These are phyloP conservation scores for Schoenoplectus triqueter DNA, from an alignment of 202 grass and related monocot genomes.

Conservation along the genomic window DNA sequence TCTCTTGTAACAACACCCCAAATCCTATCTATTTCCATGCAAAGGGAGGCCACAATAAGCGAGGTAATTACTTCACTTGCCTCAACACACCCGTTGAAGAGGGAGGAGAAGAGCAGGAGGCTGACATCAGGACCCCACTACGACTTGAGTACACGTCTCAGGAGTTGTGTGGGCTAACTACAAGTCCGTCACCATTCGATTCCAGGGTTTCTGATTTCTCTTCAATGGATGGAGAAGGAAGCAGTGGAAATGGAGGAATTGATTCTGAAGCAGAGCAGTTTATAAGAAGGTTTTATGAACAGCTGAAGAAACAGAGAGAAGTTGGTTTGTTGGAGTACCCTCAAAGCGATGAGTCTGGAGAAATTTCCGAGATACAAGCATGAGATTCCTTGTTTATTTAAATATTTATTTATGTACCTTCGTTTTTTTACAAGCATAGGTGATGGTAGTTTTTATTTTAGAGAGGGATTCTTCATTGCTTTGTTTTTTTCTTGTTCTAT, in stretches of 20 bases:
- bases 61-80: slow-evolving; percentile 20
- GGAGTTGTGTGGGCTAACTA: slow-evolving; percentile 44
- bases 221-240: slow-evolving; percentile 39
- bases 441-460: too few relatives aligned
- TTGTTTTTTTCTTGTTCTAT: too few relatives aligned
- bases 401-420: too few relatives aligned
- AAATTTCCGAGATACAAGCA: neutral
- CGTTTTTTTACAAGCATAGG: too few relatives aligned
- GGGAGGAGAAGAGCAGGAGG: slow-evolving; percentile 10
- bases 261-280: slow-evolving; percentile 69
- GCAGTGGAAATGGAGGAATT: slow-evolving; percentile 32
- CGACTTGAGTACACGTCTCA: slow-evolving; percentile 38
- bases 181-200: slow-evolving; percentile 47
- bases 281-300: slow-evolving; percentile 80
- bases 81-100: slow-evolving; percentile 15
- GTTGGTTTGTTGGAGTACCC: slow-evolving; percentile 27
- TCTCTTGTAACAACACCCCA: slow-evolving; percentile 78
- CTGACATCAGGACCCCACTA: slow-evolving; percentile 26
- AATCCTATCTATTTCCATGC: slow-evolving; percentile 23
- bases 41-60: slow-evolving; percentile 18
- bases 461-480: too few relatives aligned
- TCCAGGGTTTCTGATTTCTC: slow-evolving; percentile 75
- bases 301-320: slow-evolving; percentile 40
- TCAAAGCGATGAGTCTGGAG: neutral
- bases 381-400: too few relatives aligned